Evolutionary conservation across 805 yeast genomes (phyloP).

Genomic region (Candida adriatica): DNA sequence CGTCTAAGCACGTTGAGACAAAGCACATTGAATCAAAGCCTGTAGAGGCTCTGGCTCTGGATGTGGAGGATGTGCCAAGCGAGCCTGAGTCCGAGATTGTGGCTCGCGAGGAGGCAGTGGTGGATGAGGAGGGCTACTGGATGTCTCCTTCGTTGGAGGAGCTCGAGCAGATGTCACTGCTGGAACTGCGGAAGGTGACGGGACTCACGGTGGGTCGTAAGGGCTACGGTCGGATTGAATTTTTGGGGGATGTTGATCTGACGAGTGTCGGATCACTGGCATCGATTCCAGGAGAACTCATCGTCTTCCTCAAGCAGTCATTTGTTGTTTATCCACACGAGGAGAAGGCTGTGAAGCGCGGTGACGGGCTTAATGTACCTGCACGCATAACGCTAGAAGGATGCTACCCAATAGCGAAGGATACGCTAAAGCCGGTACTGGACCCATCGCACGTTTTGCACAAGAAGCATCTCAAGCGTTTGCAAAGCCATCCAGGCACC

Average conservation of each 20-base stretch:
- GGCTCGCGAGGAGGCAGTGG: slow-evolving; percentile 4
- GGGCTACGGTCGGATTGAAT: slow-evolving; percentile 66
- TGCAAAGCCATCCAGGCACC: slow-evolving; percentile 53
- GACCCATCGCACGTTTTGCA: slow-evolving; percentile 74
- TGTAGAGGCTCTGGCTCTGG: slow-evolving; percentile 1
- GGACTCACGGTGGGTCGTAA: slow-evolving; percentile 73
- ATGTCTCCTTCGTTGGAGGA: slow-evolving; percentile 69
- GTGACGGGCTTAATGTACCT: slow-evolving; percentile 79
- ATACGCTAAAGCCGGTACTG: slow-evolving; percentile 62
- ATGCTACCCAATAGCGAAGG: slow-evolving; percentile 74
- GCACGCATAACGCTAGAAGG: slow-evolving; percentile 68
- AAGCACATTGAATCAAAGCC: neutral
- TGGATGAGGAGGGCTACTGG: slow-evolving; percentile 75
- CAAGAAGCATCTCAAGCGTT: slow-evolving; percentile 57
- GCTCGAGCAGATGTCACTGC: slow-evolving; percentile 49
- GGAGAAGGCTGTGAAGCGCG: slow-evolving; percentile 51
- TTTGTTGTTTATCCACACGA: slow-evolving; percentile 72
- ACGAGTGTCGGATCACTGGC: slow-evolving; percentile 55
- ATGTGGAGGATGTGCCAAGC: slow-evolving; percentile 1
- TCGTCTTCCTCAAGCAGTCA: slow-evolving; percentile 52
- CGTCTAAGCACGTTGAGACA: neutral
- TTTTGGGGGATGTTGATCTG: slow-evolving; percentile 77
- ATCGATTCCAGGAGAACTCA: slow-evolving; percentile 57
- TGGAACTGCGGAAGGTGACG: slow-evolving; percentile 56
- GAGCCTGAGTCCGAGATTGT: slow-evolving; percentile 1